These are phyloP conservation scores for Boletus tomentosulus DNA, from an alignment of 768 basidiomycete species.

Conservation along the genomic window DNA sequence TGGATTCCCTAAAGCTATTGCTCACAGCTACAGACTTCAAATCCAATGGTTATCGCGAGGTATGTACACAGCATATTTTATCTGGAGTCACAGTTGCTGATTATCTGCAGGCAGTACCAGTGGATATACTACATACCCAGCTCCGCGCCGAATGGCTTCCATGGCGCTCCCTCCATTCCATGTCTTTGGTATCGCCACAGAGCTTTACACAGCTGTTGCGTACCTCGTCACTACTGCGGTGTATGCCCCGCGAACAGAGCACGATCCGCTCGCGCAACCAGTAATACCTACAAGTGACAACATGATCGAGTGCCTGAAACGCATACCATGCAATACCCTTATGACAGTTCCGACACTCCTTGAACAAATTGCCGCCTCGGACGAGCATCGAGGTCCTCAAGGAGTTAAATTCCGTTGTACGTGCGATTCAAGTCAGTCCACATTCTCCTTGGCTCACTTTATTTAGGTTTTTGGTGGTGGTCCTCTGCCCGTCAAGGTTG, in stretches of 20 bases:
- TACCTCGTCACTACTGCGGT: slow-evolving; percentile 15
- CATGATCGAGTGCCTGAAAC: slow-evolving; percentile 33
- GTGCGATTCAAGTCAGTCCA: background rate
- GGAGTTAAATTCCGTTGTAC: slow-evolving; percentile 27
- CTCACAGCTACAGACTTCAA: slow-evolving; percentile 29
- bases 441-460: background rate
- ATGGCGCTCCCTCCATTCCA: slow-evolving; percentile 30
- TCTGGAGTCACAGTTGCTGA: background rate
- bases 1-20: slow-evolving; percentile 43
- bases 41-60: slow-evolving; percentile 30
- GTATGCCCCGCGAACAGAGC: slow-evolving; percentile 25
- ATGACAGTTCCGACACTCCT: slow-evolving; percentile 38
- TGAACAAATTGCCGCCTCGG: slow-evolving; percentile 32
- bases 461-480: slow-evolving; percentile 38
- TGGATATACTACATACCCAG: slow-evolving; percentile 1
- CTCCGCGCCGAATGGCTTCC: slow-evolving; percentile 13
- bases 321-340: slow-evolving; percentile 28
- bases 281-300: slow-evolving; percentile 37
- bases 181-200: slow-evolving; percentile 12
- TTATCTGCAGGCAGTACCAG: background rate
- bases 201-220: slow-evolving; percentile 20
- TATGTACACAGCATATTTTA: slow-evolving; percentile 14
- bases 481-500: slow-evolving; percentile 32
- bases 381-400: slow-evolving; percentile 23
- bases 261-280: slow-evolving; percentile 26